Evolutionary conservation across 2,329 filamentous ascomycete genomes (phyloP), one percentile per base, ranked within the genome.

Genomic region (Venturia carpophila): DNA sequence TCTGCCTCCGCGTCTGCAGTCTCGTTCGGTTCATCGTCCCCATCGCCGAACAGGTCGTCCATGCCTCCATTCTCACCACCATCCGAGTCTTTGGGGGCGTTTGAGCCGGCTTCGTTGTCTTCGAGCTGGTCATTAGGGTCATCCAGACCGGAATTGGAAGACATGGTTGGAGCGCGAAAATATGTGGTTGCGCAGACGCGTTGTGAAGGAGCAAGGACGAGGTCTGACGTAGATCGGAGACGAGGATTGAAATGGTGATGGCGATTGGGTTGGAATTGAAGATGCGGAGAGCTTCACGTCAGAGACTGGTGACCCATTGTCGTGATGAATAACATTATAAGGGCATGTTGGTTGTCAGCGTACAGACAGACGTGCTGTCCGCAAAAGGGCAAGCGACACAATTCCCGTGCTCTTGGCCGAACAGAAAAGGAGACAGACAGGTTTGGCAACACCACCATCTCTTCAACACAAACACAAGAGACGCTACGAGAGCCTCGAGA

Each of bases 21-120:
- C 61, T 79, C 64, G 19, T 69, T 71, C 24, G 34, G 63, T 21
- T 69, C 68, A 1, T 73, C 74, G 17, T 76, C 76, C 24, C 74
- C 78, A 63, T 79, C 79, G 60, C 78, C 79, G 67, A 81, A 80
- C 13, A 80, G 71, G 67, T 81, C 79, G 62, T 79, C 78, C 27
- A 74, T 77, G 34, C 74, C 75, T 2, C 52, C 60, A 19, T 55
- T 27, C 0, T 65, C 41, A 19, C 42, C 55, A 55, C 64, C 60
- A 30, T 41, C 64, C 24, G 27, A 45, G 21, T 24, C n/a, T 42
- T 41, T 45, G 2, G n/a, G 39, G n/a, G 21, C 34, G 24, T 58
- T 58, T 15, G 19, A 27, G 17, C 9, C 37, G 37, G 34, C 27
- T 34, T 58, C 30, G 21, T 27, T n/a, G 11, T 58, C 30, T 58